Conservation (phyloP, 768 basidiomycete species). For the Mycena kentingensis region DNA sequence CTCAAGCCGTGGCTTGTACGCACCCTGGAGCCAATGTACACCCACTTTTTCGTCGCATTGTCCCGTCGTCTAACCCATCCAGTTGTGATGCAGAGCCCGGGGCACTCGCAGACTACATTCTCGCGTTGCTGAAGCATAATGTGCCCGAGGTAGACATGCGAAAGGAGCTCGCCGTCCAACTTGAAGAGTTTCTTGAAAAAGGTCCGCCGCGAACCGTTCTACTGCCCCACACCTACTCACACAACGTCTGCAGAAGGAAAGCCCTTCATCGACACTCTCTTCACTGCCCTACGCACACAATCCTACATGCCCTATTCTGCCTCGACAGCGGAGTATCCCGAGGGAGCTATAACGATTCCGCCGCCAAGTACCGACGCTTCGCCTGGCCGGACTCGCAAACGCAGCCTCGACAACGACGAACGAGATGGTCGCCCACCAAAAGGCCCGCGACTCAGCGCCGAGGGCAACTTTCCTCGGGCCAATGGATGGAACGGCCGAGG, state of each 20-base stretch:
- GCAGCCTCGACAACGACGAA: constrained; percentile 64
- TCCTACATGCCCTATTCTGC: constrained; percentile 79
- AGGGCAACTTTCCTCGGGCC: constrained; percentile 59
- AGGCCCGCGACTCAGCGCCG: constrained; percentile 65
- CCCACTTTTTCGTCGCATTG: constrained; percentile 15
- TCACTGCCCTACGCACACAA: constrained; percentile 81
- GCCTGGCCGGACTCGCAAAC: constrained; percentile 63
- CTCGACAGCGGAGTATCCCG: constrained; percentile 45
- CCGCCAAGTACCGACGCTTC: constrained; percentile 44
- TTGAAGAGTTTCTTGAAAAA: constrained; percentile 93
- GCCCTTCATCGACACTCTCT: constrained; percentile 82
- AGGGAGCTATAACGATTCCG: constrained; percentile 69
- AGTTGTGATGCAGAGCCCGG: constrained; percentile 97
- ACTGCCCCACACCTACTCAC: constrained; percentile 9
- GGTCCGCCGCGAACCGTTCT: constrained; percentile 45
- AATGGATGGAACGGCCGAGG: constrained; percentile 33
- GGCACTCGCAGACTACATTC: constrained; percentile 91
- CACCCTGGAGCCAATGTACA: constrained; percentile 89
- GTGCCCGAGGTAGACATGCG: constrained; percentile 81
- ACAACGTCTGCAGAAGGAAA: constrained; percentile 52
- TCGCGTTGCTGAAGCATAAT: constrained; percentile 91
- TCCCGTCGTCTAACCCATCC: constrained; percentile 19
- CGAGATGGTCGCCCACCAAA: constrained; percentile 62
- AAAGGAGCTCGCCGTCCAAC: constrained; percentile 70
- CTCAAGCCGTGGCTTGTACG: constrained; percentile 88